These are phyloP conservation scores for Corrigiola litoralis DNA, from an alignment of 179 eudicot species.

Conservation along the genomic window DNA sequence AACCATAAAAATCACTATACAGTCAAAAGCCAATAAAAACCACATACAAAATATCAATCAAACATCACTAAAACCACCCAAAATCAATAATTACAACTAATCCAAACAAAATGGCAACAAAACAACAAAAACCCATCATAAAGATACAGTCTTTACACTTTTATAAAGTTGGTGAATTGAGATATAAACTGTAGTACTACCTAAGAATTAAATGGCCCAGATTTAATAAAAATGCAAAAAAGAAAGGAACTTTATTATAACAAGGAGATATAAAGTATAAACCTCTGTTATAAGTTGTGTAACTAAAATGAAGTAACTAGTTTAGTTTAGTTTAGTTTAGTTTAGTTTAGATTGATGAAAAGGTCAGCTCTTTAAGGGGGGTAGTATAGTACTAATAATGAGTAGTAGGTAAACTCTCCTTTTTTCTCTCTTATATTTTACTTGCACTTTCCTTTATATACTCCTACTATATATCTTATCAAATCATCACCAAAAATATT, in stretches of 20 bases:
- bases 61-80: not conserved
- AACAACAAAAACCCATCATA: conserved; percentile 6
- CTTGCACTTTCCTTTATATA: conserved; percentile 13
- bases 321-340: conserved; percentile 7
- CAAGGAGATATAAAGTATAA: conserved; percentile 3
- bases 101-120: not conserved
- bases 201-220: conserved; percentile 13
- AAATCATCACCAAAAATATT: not conserved
- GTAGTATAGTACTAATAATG: no score
- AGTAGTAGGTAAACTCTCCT: conserved; percentile 32
- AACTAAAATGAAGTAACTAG: conserved; percentile 8
- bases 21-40: not conserved
- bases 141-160: not conserved
- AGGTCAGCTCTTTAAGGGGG: conserved; percentile 26
- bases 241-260: not conserved
- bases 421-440: conserved; percentile 1
- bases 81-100: not conserved
- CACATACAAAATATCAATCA: not conserved
- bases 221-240: not conserved
- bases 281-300: conserved; percentile 3
- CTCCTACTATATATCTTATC: not conserved
- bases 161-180: no score
- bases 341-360: no score
- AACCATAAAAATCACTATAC: not conserved
- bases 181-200: not conserved